Conservation (phyloP, 1,284 basidiomycete genomes). For the Leccinum subspadiceum region DNA sequence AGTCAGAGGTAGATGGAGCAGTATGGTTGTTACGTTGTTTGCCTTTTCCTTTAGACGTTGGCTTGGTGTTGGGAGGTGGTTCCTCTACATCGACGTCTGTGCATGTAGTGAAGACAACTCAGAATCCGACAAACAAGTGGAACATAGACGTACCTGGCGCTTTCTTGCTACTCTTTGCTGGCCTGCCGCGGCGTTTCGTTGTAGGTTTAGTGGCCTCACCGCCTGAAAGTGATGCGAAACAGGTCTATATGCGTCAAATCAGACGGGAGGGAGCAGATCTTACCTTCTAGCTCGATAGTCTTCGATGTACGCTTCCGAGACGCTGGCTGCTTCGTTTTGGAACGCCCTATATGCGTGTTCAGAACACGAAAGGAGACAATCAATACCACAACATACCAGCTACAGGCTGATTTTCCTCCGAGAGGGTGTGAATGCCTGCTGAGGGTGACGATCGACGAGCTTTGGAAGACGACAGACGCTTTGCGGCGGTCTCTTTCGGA, state of each 20-base stretch:
- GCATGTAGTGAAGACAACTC: too few relatives aligned
- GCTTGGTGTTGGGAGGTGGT: too few relatives aligned
- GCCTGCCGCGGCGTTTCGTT: slow-evolving; percentile 18
- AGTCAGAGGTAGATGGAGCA: slow-evolving; percentile 3
- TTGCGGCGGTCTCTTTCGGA: slow-evolving; percentile 4
- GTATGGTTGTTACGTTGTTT: too few relatives aligned
- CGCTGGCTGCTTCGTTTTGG: slow-evolving; percentile 9
- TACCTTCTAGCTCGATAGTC: slow-evolving; percentile 9
- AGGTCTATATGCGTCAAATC: not conserved
- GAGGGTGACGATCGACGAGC: slow-evolving; percentile 7
- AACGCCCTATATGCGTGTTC: slow-evolving; percentile 13
- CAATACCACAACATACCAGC: slow-evolving; percentile 15
- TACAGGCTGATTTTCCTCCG: not conserved
- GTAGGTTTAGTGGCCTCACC: slow-evolving; percentile 2
- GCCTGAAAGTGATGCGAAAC: not conserved
- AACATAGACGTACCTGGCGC: not conserved
- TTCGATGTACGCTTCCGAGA: slow-evolving; percentile 21
- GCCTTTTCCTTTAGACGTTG: slow-evolving; percentile 1
- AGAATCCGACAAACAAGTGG: too few relatives aligned
- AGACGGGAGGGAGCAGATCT: not conserved
- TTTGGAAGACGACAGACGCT: slow-evolving; percentile 13
- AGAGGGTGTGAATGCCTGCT: not conserved
- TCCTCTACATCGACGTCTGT: too few relatives aligned
- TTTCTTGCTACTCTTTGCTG: slow-evolving; percentile 13
- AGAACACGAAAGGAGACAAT: not conserved